These are phyloP conservation scores for Themeda triandra DNA, from an alignment of 176 grass and related monocot genomes.

Conservation along the genomic window DNA sequence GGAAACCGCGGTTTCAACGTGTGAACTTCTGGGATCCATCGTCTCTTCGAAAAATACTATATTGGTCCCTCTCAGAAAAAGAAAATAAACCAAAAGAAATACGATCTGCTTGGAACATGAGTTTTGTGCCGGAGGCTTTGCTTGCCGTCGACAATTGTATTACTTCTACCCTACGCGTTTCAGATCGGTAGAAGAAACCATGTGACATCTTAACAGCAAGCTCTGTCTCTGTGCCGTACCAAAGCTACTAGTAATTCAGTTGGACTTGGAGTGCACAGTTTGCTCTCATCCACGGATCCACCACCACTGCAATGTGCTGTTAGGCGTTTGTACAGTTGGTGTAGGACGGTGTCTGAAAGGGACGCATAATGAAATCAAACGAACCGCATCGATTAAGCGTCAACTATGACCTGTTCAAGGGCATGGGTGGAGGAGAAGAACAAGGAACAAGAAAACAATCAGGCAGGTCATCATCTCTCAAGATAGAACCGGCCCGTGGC, in stretches of 20 bases:
- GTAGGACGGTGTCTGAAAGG: background rate
- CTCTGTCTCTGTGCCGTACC: background rate
- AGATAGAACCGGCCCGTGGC: background rate
- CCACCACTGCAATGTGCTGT: background rate
- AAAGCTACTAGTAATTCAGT: background rate
- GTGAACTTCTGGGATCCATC: background rate
- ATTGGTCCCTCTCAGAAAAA: background rate
- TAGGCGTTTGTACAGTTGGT: background rate
- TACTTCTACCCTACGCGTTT: background rate
- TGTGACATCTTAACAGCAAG: background rate
- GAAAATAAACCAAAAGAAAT: background rate
- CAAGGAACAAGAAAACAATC: background rate
- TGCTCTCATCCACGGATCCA: background rate
- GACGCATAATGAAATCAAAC: background rate
- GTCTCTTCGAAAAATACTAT: background rate
- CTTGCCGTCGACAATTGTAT: background rate
- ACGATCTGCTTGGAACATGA: background rate
- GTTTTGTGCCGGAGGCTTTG: background rate
- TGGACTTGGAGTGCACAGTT: background rate
- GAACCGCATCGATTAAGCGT: background rate
- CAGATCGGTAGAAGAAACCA: constrained; percentile 29
- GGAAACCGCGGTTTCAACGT: constrained; percentile 2
- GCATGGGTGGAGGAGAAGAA: background rate
- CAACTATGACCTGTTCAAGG: background rate
- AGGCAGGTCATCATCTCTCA: constrained; percentile 14